Evolutionary conservation across 257 asterid species (phyloP), one percentile per base, ranked within the genome.

Genomic region (Nicotiana paniculata): DNA sequence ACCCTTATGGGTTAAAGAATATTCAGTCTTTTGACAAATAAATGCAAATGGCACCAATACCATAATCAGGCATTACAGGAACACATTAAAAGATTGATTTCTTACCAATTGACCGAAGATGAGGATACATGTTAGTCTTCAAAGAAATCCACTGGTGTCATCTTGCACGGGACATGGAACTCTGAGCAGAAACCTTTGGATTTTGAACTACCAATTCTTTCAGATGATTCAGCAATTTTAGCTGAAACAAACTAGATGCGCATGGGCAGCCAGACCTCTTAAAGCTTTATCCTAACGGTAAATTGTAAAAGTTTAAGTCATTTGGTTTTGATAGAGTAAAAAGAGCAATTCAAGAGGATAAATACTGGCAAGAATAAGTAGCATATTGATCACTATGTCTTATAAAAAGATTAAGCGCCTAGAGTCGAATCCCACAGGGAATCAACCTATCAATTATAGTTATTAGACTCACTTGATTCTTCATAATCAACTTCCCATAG

Each of bases 61-160:
- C 77, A 43, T 39, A 64, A 70, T 70, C 58, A 57, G 35, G 46
- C 13, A 70, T 43, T 21, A 43, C 24, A 37, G 21, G 26, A 74
- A 46, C 61, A 48, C 48, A 24, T 46, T 21, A 72, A 46, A 43
- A 21, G 48, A 74, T 59, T 74, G 24, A 24, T 70, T 79, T 70
- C 97, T 88, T 83, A 93, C 99, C 98, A 93, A 79, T 90, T 90
- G 81, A 96, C 93, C 67, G 98, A 90, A 39, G 95, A 88, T 57
- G 97, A 90, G 70, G 92, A 90, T 80, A 89, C 63, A 94, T 86
- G 54, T 66, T 85, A 85, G 95, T 91, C 89, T 96, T 96, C 76
- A 96, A 86, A 18, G 97, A 96, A 87, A 90, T 96, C 99, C 77
- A 96, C 76, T 0, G 98, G 98, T 85, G 85, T 85, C 82, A 89